Base-by-base conservation (phyloP, 225 moss, liverwort and hornwort genomes). In the Climacium dendroides region DNA sequence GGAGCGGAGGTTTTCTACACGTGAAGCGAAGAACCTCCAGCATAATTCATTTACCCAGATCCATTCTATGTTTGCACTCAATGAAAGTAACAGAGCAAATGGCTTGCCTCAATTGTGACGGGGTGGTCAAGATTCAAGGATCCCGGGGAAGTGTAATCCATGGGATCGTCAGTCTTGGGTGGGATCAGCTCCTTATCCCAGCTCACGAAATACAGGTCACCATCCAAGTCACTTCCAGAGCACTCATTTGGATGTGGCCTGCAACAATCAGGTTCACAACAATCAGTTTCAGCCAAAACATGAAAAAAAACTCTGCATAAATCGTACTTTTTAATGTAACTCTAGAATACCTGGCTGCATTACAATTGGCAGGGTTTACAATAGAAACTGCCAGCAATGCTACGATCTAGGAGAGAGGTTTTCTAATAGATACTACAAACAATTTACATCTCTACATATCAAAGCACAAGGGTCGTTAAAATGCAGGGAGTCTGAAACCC, bases 181-280 rank as follows among this genome's bases (percentile, higher is more conserved):
- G 99, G 97, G 65, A 99, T 89, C 35, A 99, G 91, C 34, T 93
- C 89, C 64, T 90, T 83, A 74, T 99, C 94, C 99, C 99, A 99
- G 82, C 93, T 95, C 89, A 97, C 97, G 72, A 93, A 82, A 86
- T 96, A 99, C 16, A 92, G 77, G 82, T 99, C 99, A 81, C 99
- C 99, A 88, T 99, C 99, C 89, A 99, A 88, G 91, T 99, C 99
- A 86, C 99, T 97, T 69, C 99, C 97, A 34, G 99, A 99, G 89
- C 99, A 99, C 81, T 97, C 97, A 90, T 96, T 95, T 45, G 99
- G 96, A 88, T 96, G 96, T 47, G 99, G 97, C 85, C 98, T 99
- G 90, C 82, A 87, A 50, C 50, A 50, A 50, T 50, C 15, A 61
- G 60, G 55, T 85, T 74, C 83, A 84, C 47, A 86, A 53, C 63